phyloP scores from a whole-genome alignment of 768 basidiomycete species.

The Suillus paluster region DNA sequence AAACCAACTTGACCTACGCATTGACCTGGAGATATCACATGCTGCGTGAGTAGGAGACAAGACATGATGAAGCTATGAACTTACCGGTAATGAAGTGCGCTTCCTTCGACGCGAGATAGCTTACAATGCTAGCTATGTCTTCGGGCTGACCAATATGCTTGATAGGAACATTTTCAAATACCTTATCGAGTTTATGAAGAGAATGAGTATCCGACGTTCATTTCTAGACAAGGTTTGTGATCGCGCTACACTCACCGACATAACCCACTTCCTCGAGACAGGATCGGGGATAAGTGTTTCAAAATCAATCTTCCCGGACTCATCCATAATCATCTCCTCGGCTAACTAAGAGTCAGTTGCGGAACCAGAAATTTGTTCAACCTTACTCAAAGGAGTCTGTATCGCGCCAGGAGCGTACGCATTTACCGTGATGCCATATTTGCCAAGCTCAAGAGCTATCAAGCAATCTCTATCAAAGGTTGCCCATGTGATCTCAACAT shows the following conservation, averaged over 20 bases:
- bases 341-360: slow-evolving; percentile 11
- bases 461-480: background rate
- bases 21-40: slow-evolving; percentile 14
- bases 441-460: slow-evolving; percentile 35
- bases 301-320: slow-evolving; percentile 12
- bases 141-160: slow-evolving; percentile 32
- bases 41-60: background rate
- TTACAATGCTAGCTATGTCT: slow-evolving; percentile 37
- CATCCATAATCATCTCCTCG: slow-evolving; percentile 12
- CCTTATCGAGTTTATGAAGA: slow-evolving; percentile 16
- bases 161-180: slow-evolving; percentile 12
- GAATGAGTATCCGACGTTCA: background rate
- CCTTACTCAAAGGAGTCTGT: slow-evolving; percentile 36
- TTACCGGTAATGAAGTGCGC: slow-evolving; percentile 40
- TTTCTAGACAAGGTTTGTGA: slow-evolving; percentile 1
- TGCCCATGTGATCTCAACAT: background rate
- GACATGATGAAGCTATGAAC: background rate
- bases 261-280: slow-evolving; percentile 23
- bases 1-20: slow-evolving; percentile 12
- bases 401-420: slow-evolving; percentile 44
- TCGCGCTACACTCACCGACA: slow-evolving; percentile 20
- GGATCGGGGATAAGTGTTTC: background rate
- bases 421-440: slow-evolving; percentile 44
- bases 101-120: slow-evolving; percentile 39
- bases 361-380: no score